A percentile compares a stretch with the other conserved stretches of the same genome.
Conservation (phyloP, 2,329 filamentous ascomycete species). For the Mollisiaceae sp. region DNA sequence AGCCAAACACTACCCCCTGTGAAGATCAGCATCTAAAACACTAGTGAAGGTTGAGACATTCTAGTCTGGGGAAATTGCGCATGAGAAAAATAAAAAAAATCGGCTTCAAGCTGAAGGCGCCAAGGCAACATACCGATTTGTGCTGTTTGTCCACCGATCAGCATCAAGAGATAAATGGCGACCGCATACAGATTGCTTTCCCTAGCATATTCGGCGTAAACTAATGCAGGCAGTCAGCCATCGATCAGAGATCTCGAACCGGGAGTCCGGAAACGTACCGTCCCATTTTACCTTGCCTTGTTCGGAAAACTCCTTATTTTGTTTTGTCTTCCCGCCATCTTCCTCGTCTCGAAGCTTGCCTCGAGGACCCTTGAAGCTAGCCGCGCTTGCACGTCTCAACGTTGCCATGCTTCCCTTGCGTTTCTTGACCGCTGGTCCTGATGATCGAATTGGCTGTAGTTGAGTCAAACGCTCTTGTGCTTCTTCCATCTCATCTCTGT, state of each 20-base stretch:
- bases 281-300: constrained; percentile 98
- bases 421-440: constrained; percentile 55
- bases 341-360: constrained; percentile 88
- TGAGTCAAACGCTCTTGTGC: constrained; percentile 78
- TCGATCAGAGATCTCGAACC: constrained; percentile 14
- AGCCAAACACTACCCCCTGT: constrained; percentile 86
- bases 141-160: constrained; percentile 80
- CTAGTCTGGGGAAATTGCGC: constrained; percentile 21
- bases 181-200: constrained; percentile 91
- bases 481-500: constrained; percentile 71
- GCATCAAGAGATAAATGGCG: constrained; percentile 74
- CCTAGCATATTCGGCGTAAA: constrained; percentile 94
- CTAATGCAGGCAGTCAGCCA: constrained; percentile 46
- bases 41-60: background rate
- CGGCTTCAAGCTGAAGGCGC: constrained; percentile 1
- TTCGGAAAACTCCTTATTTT: constrained; percentile 85
- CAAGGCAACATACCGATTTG: constrained; percentile 67
- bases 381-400: constrained; percentile 86
- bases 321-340: constrained; percentile 74
- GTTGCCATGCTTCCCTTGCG: constrained; percentile 76
- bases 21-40: constrained; percentile 28
- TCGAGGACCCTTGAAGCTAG: constrained; percentile 84
- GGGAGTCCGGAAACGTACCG: constrained; percentile 42
- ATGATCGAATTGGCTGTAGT: constrained; percentile 74
- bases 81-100: constrained; percentile 16